Evolutionary conservation across 352 stramenopile species (phyloP), one percentile per base, ranked within the genome.

Genomic region (Phytophthora uliginosa): DNA sequence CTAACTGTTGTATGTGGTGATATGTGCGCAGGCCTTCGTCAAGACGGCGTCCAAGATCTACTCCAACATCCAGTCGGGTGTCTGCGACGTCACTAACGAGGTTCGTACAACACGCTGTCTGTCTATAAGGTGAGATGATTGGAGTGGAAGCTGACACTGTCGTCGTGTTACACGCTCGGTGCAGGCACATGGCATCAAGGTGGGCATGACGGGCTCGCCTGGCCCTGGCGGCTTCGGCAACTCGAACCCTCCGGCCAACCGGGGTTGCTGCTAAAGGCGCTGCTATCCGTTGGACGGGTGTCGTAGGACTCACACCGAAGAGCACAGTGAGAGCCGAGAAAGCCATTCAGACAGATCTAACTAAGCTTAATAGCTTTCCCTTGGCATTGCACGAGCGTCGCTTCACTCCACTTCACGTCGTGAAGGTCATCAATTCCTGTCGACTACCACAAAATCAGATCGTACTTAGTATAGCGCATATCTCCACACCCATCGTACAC

Each of bases 1-100:
- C 18, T 72, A 28, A 71, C 12, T 63, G 33, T 10, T 34, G 0
- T 54, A 15, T 62, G 26, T 24, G 26, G 20, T 66, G 17, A 20
- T 59, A 36, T 64, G 33, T 18, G 13, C 63, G 34, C 65, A 97
- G 88, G 97, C 97, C 7, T 99, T 99, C 66, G 96, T 98, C 42
- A 97, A 98, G 78, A 99, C 95, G 22, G 96, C 96, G 47, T 94
- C 96, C 26, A 98, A 98, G 84, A 99, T 99, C 74, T 98, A 99
- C 79, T 86, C 93, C 40, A 99, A 99, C 78, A 99, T 99, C 69
- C 92, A 98, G 72, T 96, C 85, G 13, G 96, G 96, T 48, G 86
- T 98, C 7, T 98, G 96, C 63, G 96, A 99, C 74, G 93, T 98
- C 50, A 98, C 90, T 34, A 98, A 98, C 77, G 95, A 99, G 88